phyloP scores from a whole-genome alignment of 2,329 filamentous ascomycete species.

The Knufia fluminis region DNA sequence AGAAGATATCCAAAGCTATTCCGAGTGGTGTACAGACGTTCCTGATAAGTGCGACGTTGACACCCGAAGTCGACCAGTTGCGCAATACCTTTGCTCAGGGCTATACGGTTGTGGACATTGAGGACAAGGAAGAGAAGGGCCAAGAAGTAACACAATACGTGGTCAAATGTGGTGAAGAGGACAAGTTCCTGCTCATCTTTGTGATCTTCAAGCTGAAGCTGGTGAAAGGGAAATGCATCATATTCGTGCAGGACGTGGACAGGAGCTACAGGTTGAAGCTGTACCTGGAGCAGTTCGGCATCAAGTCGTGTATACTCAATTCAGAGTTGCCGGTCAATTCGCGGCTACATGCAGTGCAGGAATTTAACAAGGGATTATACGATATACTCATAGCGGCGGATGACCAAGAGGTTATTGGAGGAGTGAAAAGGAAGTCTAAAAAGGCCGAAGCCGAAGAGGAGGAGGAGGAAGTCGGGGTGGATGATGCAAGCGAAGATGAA shows the following conservation, averaged over 20 bases:
- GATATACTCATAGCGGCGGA: slow-evolving; percentile 97
- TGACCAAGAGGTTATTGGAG: slow-evolving; percentile 73
- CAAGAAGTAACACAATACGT: slow-evolving; percentile 77
- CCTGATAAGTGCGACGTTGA: slow-evolving; percentile 88
- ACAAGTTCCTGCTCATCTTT: slow-evolving; percentile 88
- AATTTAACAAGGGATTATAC: slow-evolving; percentile 95
- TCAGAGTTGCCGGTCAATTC: slow-evolving; percentile 90
- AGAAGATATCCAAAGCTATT: slow-evolving; percentile 65
- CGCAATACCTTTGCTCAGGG: slow-evolving; percentile 77
- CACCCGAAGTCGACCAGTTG: slow-evolving; percentile 73
- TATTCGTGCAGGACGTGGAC: slow-evolving; percentile 80
- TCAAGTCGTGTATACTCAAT: slow-evolving; percentile 87
- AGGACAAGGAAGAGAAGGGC: slow-evolving; percentile 69
- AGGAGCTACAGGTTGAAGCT: slow-evolving; percentile 85
- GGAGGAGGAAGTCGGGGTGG: slow-evolving; percentile 24
- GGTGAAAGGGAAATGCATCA: slow-evolving; percentile 82
- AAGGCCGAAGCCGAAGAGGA: slow-evolving; percentile 21
- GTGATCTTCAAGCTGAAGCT: slow-evolving; percentile 92
- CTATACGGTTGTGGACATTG: slow-evolving; percentile 70
- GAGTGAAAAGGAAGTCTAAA: slow-evolving; percentile 23
- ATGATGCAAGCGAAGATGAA: slow-evolving; percentile 48
- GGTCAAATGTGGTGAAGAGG: slow-evolving; percentile 86
- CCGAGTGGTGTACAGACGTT: slow-evolving; percentile 83
- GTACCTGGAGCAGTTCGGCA: slow-evolving; percentile 93
- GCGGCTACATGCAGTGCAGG: slow-evolving; percentile 85